Evolutionary conservation across 305 asterid genomes (phyloP), one percentile per base, ranked within the genome.

Genomic region (Fraxinus sp.): DNA sequence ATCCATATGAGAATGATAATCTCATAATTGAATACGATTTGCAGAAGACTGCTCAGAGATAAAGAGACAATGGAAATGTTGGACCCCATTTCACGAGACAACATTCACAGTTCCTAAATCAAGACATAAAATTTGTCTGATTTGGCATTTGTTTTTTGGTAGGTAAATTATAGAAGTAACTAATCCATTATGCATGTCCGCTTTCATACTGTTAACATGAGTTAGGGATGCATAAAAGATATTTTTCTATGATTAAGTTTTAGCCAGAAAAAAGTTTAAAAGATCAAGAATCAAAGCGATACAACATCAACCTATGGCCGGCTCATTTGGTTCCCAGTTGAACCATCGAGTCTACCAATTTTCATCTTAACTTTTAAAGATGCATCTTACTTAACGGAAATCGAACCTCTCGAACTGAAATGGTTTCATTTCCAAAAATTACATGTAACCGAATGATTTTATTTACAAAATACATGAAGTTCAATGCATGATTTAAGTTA

Each of bases 41-140:
- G 85, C 90, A 87, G 88, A 85, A 59, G 90, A 85, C 84, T 85
- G 85, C 80, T 85, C 90, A 87, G 89, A 84, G 89, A 89, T 87
- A 86, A 84, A 79, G 77, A 70, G 70, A 68, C 13, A 66, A 46
- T 82, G 57, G 32, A 52, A 71, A 71, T 64, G 64, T 84, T 85
- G 87, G 84, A 86, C 85, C 87, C 85, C 39, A 18, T 81, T 84
- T 68, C 75, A 79, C 66, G 37, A 81, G 70, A 37, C 88, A 83
- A 70, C 10, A 80, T 71, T 32, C 22, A 71, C 10, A 30, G 6
- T 71, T 32, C 36, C 41, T 71, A 71, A 32, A 71, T 32, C 43
- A 71, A 71, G 43, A 71, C 24, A 71, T 6, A 71, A 68, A 68
- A 68, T 8, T 71, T 71, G 13, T 32, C 43, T 4, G 76, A 71